A percentile compares a stretch with the other conserved stretches of the same genome.
Conservation (phyloP, 441 rosid genomes). For the Aquilaria agallochum region DNA sequence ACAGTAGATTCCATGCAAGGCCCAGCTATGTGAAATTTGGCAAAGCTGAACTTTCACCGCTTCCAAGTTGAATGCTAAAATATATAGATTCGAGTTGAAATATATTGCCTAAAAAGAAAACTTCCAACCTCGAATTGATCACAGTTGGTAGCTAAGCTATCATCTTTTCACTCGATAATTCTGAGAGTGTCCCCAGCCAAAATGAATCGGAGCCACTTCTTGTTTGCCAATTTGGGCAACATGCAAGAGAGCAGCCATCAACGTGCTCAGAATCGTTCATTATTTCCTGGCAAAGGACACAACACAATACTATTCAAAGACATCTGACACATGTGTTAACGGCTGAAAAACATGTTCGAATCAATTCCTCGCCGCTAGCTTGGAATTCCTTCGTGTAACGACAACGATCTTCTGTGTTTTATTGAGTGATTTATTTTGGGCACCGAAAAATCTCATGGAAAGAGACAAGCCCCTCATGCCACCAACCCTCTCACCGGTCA, state of each 20-base stretch:
- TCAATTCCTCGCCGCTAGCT: slow-evolving; percentile 16
- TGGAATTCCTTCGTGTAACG: background rate
- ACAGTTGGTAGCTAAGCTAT: too few relatives aligned
- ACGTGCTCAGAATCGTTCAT: background rate
- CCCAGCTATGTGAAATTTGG: too few relatives aligned
- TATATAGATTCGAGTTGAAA: too few relatives aligned
- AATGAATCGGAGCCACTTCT: too few relatives aligned
- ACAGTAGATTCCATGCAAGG: too few relatives aligned
- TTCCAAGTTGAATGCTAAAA: too few relatives aligned
- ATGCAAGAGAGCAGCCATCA: background rate
- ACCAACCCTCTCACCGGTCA: background rate
- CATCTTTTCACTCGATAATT: too few relatives aligned
- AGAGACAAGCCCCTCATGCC: slow-evolving; percentile 3
- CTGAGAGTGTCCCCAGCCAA: too few relatives aligned
- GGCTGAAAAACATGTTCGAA: background rate
- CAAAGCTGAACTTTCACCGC: too few relatives aligned
- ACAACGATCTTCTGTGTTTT: slow-evolving; percentile 3
- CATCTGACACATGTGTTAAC: background rate
- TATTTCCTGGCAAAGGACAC: background rate
- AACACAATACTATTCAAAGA: background rate
- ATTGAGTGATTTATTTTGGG: slow-evolving; percentile 1
- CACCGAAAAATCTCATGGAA: background rate
- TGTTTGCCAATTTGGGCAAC: background rate
- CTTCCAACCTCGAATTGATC: too few relatives aligned
- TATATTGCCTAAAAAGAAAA: too few relatives aligned